phyloP scores from a whole-genome alignment of 768 basidiomycete genomes.

The Mycena epipterygia region DNA sequence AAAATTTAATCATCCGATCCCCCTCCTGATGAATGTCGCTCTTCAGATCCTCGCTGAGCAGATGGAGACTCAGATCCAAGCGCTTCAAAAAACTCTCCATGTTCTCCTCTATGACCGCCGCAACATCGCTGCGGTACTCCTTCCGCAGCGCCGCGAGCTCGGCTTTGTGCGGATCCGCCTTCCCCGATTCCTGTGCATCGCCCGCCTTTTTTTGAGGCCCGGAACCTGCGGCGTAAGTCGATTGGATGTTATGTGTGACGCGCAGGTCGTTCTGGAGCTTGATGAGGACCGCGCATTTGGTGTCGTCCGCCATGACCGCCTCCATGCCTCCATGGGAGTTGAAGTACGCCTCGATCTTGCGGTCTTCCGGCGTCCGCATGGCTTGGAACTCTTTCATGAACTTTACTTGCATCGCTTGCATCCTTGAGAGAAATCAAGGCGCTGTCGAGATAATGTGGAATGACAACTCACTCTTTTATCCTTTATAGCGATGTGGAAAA shows the following conservation, averaged over 20 bases:
- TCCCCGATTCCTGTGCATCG: background rate
- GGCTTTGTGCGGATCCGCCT: background rate
- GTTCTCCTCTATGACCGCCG: conserved; percentile 24
- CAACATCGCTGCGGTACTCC: background rate
- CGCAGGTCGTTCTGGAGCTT: background rate
- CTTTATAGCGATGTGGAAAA: too few relatives aligned
- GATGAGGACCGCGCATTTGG: background rate
- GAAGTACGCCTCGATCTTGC: too few relatives aligned
- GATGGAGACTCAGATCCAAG: conserved; percentile 34
- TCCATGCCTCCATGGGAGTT: too few relatives aligned
- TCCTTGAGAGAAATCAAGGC: too few relatives aligned
- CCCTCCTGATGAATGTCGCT: conserved; percentile 30
- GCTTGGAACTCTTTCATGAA: too few relatives aligned
- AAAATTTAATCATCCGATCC: conserved; percentile 33
- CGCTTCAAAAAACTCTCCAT: conserved; percentile 24
- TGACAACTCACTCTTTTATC: too few relatives aligned
- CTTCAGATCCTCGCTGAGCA: conserved; percentile 38
- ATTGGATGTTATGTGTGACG: background rate
- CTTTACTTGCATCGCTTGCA: too few relatives aligned
- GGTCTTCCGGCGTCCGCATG: too few relatives aligned
- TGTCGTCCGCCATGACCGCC: conserved; percentile 3
- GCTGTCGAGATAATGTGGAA: too few relatives aligned
- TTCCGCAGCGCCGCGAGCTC: background rate
- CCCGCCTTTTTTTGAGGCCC: background rate
- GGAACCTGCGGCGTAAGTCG: background rate